Conservation (phyloP, 345 rosid genomes). For the Eucalyptus caleyi region DNA sequence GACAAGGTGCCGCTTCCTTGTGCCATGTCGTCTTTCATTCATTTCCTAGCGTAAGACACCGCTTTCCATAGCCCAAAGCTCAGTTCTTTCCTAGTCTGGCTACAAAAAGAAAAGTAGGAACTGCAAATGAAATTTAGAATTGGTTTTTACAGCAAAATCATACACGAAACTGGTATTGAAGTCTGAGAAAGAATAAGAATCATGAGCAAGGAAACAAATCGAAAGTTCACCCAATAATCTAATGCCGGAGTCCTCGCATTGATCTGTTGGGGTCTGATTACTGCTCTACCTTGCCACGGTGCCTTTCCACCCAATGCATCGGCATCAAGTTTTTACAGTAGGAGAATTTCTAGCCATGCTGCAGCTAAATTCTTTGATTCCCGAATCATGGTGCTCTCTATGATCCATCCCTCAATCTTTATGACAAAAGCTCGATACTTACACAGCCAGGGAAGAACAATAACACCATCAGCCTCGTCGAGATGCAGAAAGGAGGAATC, state of each 20-base stretch:
- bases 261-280: background rate
- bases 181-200: background rate
- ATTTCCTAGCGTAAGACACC: background rate
- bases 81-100: background rate
- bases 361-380: background rate
- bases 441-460: background rate
- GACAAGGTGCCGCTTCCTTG: background rate
- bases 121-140: background rate
- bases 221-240: background rate
- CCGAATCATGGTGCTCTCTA: background rate
- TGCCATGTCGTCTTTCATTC: background rate
- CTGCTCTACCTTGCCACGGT: background rate
- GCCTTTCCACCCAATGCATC: background rate
- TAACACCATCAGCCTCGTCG: background rate
- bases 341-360: background rate
- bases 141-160: background rate
- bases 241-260: background rate
- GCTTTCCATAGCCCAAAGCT: background rate
- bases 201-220: background rate
- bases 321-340: background rate
- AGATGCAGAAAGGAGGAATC: background rate
- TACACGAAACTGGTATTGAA: background rate
- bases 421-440: background rate
- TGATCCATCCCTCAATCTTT: background rate
- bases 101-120: background rate